A percentile compares a stretch with the other conserved stretches of the same genome.
Evolutionary conservation across 1,284 basidiomycete species (phyloP).

Genomic region (Marasmius oreades): DNA sequence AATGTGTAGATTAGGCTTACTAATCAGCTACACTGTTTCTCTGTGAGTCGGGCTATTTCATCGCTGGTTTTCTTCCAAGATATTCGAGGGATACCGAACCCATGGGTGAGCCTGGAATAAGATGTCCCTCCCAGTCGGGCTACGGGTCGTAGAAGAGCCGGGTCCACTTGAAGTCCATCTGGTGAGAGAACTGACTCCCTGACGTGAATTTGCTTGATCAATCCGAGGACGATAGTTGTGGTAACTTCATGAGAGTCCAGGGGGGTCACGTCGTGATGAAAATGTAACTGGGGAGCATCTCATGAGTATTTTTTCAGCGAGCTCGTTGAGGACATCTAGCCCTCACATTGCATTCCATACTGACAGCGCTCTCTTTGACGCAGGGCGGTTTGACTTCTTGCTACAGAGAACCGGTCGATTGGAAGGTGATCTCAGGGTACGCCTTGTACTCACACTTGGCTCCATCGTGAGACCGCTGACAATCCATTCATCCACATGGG

Average conservation of each 20-base stretch:
- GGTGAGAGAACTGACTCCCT: slow-evolving; percentile 46
- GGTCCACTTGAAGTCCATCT: slow-evolving; percentile 53
- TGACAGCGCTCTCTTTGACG: slow-evolving; percentile 69
- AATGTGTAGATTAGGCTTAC: not conserved
- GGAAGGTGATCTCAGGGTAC: not conserved
- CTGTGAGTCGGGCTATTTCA: slow-evolving; percentile 8
- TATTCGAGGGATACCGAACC: slow-evolving; percentile 54
- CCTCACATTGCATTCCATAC: slow-evolving; percentile 63
- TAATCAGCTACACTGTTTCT: too few species aligned
- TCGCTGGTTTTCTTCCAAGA: slow-evolving; percentile 54
- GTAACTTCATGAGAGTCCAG: slow-evolving; percentile 39
- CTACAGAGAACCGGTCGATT: slow-evolving; percentile 23
- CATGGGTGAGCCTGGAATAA: slow-evolving; percentile 53
- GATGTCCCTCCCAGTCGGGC: slow-evolving; percentile 61
- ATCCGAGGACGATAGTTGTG: slow-evolving; percentile 60
- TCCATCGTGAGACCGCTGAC: slow-evolving; percentile 67
- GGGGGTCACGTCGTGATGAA: slow-evolving; percentile 50
- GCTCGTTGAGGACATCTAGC: slow-evolving; percentile 27
- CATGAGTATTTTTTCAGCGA: slow-evolving; percentile 1
- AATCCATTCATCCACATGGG: slow-evolving; percentile 67
- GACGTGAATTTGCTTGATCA: slow-evolving; percentile 62
- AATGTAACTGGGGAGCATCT: slow-evolving; percentile 39
- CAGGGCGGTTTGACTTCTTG: slow-evolving; percentile 55
- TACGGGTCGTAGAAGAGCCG: slow-evolving; percentile 56
- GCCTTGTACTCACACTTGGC: slow-evolving; percentile 40